Conservation (phyloP, 208 protist species). For the Spongospora subterranea region DNA sequence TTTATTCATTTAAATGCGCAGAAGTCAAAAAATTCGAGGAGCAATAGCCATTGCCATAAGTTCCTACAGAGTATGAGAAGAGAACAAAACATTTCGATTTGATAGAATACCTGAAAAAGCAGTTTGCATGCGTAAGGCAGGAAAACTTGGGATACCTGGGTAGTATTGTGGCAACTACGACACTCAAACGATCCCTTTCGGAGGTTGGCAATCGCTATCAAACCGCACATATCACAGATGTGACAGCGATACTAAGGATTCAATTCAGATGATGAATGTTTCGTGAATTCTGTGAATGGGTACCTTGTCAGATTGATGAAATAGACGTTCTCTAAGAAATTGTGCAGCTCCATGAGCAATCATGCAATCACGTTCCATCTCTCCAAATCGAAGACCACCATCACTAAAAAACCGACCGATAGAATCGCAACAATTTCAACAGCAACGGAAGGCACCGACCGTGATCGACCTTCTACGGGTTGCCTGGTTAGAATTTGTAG, state of each 20-base stretch:
- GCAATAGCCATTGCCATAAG: constrained; percentile 92
- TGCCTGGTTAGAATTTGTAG: constrained; percentile 87
- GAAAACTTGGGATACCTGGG: constrained; percentile 79
- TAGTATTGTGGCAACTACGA: constrained; percentile 81
- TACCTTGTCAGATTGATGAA: constrained; percentile 81
- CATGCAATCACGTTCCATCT: constrained; percentile 97
- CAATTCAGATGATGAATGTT: neutral
- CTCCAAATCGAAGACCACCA: constrained; percentile 93
- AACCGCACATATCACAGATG: constrained; percentile 90
- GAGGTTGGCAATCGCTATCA: constrained; percentile 86
- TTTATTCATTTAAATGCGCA: no score
- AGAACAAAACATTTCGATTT: neutral
- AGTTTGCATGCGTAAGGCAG: constrained; percentile 96
- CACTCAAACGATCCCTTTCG: constrained; percentile 84
- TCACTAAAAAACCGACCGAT: constrained; percentile 72
- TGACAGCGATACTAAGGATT: constrained; percentile 80
- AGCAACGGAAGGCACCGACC: neutral
- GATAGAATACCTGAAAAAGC: constrained; percentile 83
- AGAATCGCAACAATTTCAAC: neutral
- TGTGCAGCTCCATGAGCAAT: constrained; percentile 89
- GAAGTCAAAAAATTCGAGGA: constrained; percentile 80
- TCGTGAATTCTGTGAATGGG: neutral
- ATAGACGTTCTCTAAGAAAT: constrained; percentile 85
- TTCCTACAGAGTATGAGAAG: constrained; percentile 73
- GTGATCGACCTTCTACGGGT: constrained; percentile 90